Evolutionary conservation across 1,284 basidiomycete genomes (phyloP), one percentile per base, ranked within the genome.

Genomic region (Agroathelia rolfsii): DNA sequence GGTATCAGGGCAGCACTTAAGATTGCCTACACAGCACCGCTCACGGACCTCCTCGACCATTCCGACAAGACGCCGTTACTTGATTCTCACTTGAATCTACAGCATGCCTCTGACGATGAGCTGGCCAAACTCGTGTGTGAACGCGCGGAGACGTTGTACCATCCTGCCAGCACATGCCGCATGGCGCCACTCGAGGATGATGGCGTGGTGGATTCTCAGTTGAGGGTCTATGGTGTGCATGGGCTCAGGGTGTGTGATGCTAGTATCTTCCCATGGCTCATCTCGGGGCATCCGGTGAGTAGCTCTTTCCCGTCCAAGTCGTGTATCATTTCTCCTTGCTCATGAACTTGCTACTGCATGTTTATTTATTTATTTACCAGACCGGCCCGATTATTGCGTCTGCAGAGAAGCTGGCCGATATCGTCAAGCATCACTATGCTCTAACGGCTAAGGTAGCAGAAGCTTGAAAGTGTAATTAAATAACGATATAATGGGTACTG

Each of bases 1-100:
- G 54, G 49, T 14, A 41, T 55, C 22, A 50, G 52, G 26, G 38
- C 57, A 14, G 40, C 53, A 20, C 27, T 45, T n/a, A 48, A 45
- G 25, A 43, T 59, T 30, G 41, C 44, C 14, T 42, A 42, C 30
- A 43, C 53, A 1, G 35, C 48, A 24, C 56, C 59, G 6, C 41
- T 60, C 28, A 45, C 48, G 7, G 39, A 45, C 14, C 41, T 52
- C 36, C 32, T 57, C 34, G 56, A 57, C 44, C 46, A 48, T 26
- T 36, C 43, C 2, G 47, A 44, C 11, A 45, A 41, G 14, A 25
- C 22, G n/a, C n/a, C n/a, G n/a, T n/a, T n/a, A n/a, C n/a, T n/a
- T n/a, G n/a, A n/a, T n/a, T n/a, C n/a, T n/a, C n/a, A n/a, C n/a
- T n/a, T n/a, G n/a, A n/a, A n/a, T n/a, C n/a, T n/a, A n/a, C n/a